Base-by-base conservation (phyloP, 129 eudicot genomes). In the Artemisia annua region DNA sequence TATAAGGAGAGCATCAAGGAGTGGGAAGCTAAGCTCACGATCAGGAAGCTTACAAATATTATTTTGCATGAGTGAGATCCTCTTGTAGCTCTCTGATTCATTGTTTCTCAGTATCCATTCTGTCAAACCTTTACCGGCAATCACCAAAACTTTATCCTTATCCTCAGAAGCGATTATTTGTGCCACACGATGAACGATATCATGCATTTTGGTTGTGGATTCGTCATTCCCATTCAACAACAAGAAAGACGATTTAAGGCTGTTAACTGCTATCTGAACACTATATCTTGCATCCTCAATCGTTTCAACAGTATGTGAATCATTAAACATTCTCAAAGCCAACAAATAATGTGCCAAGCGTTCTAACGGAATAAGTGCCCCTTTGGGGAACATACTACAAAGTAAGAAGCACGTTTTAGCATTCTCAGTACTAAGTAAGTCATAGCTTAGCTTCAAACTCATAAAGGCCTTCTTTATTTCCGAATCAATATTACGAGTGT, bases 391-490 rank as follows among this genome's bases (percentile, higher is more conserved):
- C 81, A 77, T 12, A 50, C 65, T 48, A 60, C 70, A 59, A 0
- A 77, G 19, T 15, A 77, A 30, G 65, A 77, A 77, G 3, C 54
- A 48, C 8, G 60, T 10, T 28, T 17, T 56, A 11, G 73, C 60
- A 24, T 56, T 73, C 46, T 75, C 59, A 52, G 8, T 57, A 11
- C 57, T 65, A 11, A 66, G 80, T n/a, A 39, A 46, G 20, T 75
- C 73, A 11, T 75, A 67, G 35, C 80, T 75, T 26, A 66, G 67
- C 50, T 66, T 68, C 49, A 75, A n/a, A n/a, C 55, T 63, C 0
- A 49, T 13, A 35, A 60, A 20, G 17, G 5, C 55, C 1, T 28
- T 11, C 64, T 2, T 48, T 32, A 70, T 5, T 8, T 35, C 44
- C 0, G 44, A 6, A 35, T 35, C 44, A 10, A 32, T 70, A 44